Evolutionary conservation across 108 stramenopile genomes (phyloP).

Genomic region (Pseudonitzschia multistriata): DNA sequence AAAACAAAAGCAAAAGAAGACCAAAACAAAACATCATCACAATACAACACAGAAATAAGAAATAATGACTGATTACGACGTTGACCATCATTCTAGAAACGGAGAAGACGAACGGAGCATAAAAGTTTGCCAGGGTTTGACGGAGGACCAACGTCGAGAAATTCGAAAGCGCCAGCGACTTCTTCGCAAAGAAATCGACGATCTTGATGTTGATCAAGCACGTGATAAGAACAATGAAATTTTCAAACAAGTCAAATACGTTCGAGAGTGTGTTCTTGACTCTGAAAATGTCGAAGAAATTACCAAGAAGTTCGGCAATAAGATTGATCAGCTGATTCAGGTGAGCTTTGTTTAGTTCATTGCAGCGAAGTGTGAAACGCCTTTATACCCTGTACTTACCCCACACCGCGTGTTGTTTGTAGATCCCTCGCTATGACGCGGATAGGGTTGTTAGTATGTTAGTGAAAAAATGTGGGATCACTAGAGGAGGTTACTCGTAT

Average conservation of each 20-base stretch:
- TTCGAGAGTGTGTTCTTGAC: slow-evolving; percentile 86
- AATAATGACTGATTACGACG: too few relatives aligned
- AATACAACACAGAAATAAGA: too few relatives aligned
- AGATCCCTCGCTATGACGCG: slow-evolving; percentile 86
- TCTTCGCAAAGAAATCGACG: slow-evolving; percentile 28
- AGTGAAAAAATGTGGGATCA: slow-evolving; percentile 42
- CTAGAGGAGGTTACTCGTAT: slow-evolving; percentile 18
- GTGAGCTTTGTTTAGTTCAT: slow-evolving; percentile 39
- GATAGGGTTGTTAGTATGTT: slow-evolving; percentile 51
- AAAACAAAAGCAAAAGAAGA: too few relatives aligned
- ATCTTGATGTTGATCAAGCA: slow-evolving; percentile 26
- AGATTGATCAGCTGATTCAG: slow-evolving; percentile 75
- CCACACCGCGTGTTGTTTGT: not conserved
- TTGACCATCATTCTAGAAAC: not conserved
- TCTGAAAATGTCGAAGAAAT: slow-evolving; percentile 78
- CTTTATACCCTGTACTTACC: not conserved
- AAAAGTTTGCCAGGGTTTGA: slow-evolving; percentile 46
- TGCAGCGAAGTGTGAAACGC: not conserved
- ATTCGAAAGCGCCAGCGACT: slow-evolving; percentile 39
- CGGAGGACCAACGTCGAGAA: slow-evolving; percentile 71
- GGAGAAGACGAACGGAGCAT: not conserved
- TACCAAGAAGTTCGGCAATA: slow-evolving; percentile 51
- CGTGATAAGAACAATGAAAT: slow-evolving; percentile 73
- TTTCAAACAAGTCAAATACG: slow-evolving; percentile 64
- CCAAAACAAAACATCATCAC: too few relatives aligned